Conservation (phyloP, 805 yeast genomes). For the Myxozyma kluyveri region DNA sequence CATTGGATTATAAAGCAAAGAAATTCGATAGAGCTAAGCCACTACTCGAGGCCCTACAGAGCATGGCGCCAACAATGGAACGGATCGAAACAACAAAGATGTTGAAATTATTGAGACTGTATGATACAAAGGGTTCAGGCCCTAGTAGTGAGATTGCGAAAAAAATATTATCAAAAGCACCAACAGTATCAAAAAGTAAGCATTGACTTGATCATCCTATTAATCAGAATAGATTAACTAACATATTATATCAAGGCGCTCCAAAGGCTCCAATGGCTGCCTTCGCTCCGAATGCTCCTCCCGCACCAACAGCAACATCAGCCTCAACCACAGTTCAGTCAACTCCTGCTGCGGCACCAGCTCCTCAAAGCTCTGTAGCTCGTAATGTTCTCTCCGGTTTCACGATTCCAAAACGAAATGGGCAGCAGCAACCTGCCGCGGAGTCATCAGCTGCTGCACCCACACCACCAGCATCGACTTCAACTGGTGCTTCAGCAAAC, state of each 20-base stretch:
- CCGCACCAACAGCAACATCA: background rate
- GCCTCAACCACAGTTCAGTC: background rate
- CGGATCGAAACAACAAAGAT: conserved; percentile 22
- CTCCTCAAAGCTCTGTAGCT: background rate
- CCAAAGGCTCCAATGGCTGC: no score
- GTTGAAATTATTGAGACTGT: conserved; percentile 26
- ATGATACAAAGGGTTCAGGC: conserved; percentile 21
- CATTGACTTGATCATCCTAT: no score
- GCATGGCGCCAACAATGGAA: conserved; percentile 24
- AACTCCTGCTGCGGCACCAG: conserved; percentile 5
- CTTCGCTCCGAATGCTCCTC: no score
- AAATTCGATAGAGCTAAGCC: conserved; percentile 16
- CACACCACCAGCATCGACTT: background rate
- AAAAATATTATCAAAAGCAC: conserved; percentile 17
- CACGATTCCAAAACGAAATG: conserved; percentile 14
- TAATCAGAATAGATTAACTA: no score
- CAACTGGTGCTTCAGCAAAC: background rate
- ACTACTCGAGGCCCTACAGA: conserved; percentile 14
- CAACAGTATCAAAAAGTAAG: no score
- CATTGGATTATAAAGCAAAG: conserved; percentile 28
- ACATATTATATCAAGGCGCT: no score
- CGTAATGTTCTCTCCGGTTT: conserved; percentile 6
- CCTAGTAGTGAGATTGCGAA: conserved; percentile 17
- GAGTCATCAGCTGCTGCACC: conserved; percentile 1
- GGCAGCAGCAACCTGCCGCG: background rate